Base-by-base conservation (phyloP, 2,329 filamentous ascomycete species). In the Chrysoporthe austroafricana region DNA sequence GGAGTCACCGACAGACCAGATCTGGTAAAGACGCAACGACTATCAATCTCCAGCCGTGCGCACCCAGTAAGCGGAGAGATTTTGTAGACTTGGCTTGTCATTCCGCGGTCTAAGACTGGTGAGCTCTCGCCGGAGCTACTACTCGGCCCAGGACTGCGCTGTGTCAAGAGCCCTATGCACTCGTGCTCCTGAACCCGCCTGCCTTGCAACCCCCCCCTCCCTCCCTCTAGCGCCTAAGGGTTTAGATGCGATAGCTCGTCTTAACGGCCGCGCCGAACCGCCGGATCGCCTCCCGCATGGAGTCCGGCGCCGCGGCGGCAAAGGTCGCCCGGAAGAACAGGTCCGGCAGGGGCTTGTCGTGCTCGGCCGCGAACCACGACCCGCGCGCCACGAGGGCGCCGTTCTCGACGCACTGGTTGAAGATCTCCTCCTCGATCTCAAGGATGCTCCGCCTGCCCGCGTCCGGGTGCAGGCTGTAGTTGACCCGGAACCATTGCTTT, bases 271-370 rank as follows among this genome's bases (percentile, higher is more conserved):
- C 84, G 0, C 93, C 93, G 72, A 99, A 90, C 68, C 95, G 83
- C 70, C 84, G 83, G 67, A 94, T 93, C 1, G 91, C 92, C 74
- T 89, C 86, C 2, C 83, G 83, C 84, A 95, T 94, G 72, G 89
- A 87, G 65, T 89, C 86, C 16, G 86, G 84, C 14, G 87, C 89
- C 2, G 94, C 94, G 48, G 94, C 90, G 0, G 95, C 94, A 81
- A 91, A 99, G 0, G 95, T 99, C 4, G 92, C 89, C 63, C 96
- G 87, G 84, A 98, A 96, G 81, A 93, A 97, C 79, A 97, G 83
- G 39, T 89, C 90, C 13, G 84, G 82, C 9, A 84, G 83, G 4
- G 80, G 83, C 74, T 82, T 84, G 60, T 86, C 83, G 56, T 85
- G 86, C 76, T 96, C 91, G 0, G 94, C 92, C 68, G 88, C 86